Evolutionary conservation across 352 stramenopile species (phyloP), one percentile per base, ranked within the genome.

Genomic region (Phytophthora pseudosyringae): DNA sequence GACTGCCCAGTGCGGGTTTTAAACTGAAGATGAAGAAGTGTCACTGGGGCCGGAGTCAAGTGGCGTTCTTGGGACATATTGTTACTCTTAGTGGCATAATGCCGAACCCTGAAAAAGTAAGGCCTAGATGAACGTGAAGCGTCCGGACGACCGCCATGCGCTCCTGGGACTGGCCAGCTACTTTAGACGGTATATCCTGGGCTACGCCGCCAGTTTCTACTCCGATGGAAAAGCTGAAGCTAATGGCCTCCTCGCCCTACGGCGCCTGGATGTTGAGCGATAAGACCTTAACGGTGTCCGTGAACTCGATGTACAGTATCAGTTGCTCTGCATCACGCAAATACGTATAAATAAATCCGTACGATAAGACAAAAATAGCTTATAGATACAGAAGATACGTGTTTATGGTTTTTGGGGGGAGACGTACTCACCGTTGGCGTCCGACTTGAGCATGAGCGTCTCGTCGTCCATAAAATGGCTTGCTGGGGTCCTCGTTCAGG

Each of bases 221-320:
- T 7, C 38, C 13, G 21, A 21, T 21, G 13, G 15, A 43, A 8
- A 18, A 15, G 5, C 21, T 43, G 38, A 43, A 43, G 38, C 12
- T 21, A 15, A 43, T n/a, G n/a, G 83, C 83, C 32, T 78, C 64
- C 15, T 90, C 83, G 47, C 79, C 80, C 9, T 64, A 38, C 0
- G 82, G 79, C 1, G 85, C 82, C 36, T 81, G 75, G 32, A 94
- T 59, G 41, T 77, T 80, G 26, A 94, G 73, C 36, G 86, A 94
- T 60, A 90, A 84, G 28, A 94, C 64, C 68, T 94, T 94, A 52
- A 94, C 80, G 0, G 78, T 58, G 16, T 94, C 83, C 39, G 92
- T 83, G 75, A 94, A 94, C 64, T 91, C 83, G 36, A 94, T 75
- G 64, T 94, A 86, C 36, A 94, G 66, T 49, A 94, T 81, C 54